These are phyloP conservation scores for Fusarium fujikuroi DNA, from an alignment of 2,329 filamentous ascomycete species.

Conservation along the genomic window DNA sequence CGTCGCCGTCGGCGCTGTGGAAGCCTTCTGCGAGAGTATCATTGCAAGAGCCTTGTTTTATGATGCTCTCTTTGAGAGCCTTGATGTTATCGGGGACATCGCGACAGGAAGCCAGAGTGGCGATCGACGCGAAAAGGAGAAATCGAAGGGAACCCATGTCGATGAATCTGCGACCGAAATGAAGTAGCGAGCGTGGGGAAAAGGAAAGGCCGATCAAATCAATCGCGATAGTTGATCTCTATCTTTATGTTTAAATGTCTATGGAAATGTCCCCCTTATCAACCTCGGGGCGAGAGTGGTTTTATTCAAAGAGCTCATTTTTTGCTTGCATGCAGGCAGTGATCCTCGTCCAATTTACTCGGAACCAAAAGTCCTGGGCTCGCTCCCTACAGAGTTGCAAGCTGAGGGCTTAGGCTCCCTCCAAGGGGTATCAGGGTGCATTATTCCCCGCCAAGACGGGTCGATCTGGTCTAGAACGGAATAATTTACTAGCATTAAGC, in stretches of 20 bases:
- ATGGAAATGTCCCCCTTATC: neutral
- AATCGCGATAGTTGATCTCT: slow-evolving; percentile 7
- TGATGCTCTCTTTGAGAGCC: slow-evolving; percentile 54
- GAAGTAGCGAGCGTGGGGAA: slow-evolving; percentile 18
- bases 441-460: slow-evolving; percentile 11
- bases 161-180: neutral
- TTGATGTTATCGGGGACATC: slow-evolving; percentile 55
- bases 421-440: neutral
- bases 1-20: slow-evolving; percentile 51
- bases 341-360: slow-evolving; percentile 22
- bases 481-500: slow-evolving; percentile 11
- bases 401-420: slow-evolving; percentile 5
- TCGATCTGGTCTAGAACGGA: slow-evolving; percentile 27
- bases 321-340: slow-evolving; percentile 2
- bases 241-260: slow-evolving; percentile 11
- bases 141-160: slow-evolving; percentile 36
- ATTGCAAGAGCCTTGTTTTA: slow-evolving; percentile 51
- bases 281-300: neutral
- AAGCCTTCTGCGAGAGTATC: slow-evolving; percentile 54
- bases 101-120: slow-evolving; percentile 42
- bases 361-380: slow-evolving; percentile 11
- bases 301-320: neutral
- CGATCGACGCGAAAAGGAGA: slow-evolving; percentile 40
- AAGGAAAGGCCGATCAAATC: neutral
- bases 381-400: slow-evolving; percentile 5